Conservation (phyloP, 2,329 filamentous ascomycete genomes). For the Beauveria asiatica region DNA sequence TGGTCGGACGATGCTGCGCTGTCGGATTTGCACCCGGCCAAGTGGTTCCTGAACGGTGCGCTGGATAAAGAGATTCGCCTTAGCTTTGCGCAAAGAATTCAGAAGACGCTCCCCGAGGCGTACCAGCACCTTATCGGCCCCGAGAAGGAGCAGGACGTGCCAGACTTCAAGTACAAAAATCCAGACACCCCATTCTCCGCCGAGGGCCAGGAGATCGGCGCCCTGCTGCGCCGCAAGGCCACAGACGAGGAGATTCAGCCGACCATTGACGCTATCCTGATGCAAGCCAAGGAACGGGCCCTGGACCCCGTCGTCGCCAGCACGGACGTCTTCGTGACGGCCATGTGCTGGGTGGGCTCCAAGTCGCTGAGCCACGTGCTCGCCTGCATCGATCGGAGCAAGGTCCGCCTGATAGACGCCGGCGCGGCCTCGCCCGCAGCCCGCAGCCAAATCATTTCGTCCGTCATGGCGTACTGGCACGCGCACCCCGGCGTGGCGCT, state of each 20-base stretch:
- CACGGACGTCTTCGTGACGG: slow-evolving; percentile 88
- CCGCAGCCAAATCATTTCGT: slow-evolving; percentile 78
- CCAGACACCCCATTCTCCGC: slow-evolving; percentile 72
- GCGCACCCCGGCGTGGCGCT: slow-evolving; percentile 88
- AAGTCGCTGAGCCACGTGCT: slow-evolving; percentile 95
- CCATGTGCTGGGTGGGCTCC: slow-evolving; percentile 85
- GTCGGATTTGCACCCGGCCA: slow-evolving; percentile 71
- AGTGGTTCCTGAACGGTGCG: slow-evolving; percentile 84
- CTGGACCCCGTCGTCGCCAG: slow-evolving; percentile 77
- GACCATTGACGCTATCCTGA: slow-evolving; percentile 71
- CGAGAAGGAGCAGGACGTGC: slow-evolving; percentile 90
- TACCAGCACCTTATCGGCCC: slow-evolving; percentile 76
- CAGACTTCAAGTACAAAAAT: slow-evolving; percentile 82
- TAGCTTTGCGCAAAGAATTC: slow-evolving; percentile 92
- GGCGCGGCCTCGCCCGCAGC: slow-evolving; percentile 67
- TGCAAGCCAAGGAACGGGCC: slow-evolving; percentile 61
- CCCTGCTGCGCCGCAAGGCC: slow-evolving; percentile 75
- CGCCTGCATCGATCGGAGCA: slow-evolving; percentile 90
- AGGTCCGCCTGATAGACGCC: slow-evolving; percentile 75
- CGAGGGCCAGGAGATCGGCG: slow-evolving; percentile 75
- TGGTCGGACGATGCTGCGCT: slow-evolving; percentile 84
- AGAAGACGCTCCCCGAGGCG: slow-evolving; percentile 78
- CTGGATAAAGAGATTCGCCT: slow-evolving; percentile 95
- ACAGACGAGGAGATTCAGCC: slow-evolving; percentile 79
- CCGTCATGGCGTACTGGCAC: slow-evolving; percentile 87